Percentiles rank a stretch among this genome's conserved stretches.
These are phyloP conservation scores for Mycena haematopus DNA, from an alignment of 768 basidiomycete genomes.

Conservation along the genomic window DNA sequence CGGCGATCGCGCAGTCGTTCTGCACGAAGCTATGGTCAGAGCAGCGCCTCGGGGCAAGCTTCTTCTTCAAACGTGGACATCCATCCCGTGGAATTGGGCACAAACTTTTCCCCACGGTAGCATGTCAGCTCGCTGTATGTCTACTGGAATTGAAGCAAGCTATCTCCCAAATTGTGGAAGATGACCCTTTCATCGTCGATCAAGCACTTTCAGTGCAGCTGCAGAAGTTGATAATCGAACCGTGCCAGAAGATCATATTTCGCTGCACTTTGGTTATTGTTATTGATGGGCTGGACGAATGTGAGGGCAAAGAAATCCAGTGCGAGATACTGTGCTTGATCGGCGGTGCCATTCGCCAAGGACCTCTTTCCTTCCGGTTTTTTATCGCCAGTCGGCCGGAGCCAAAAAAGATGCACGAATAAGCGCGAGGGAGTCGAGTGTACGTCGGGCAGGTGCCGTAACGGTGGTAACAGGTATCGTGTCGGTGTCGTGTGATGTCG, in stretches of 20 bases:
- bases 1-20: background rate
- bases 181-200: background rate
- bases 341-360: background rate
- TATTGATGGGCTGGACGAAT: background rate
- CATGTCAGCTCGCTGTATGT: background rate
- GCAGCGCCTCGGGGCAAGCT: background rate
- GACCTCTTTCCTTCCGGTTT: conserved; percentile 27
- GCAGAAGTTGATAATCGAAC: background rate
- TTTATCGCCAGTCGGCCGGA: conserved; percentile 39
- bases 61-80: background rate
- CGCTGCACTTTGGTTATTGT: background rate
- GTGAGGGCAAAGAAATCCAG: background rate
- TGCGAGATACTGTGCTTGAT: background rate
- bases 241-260: background rate
- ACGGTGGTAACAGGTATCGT: too few species aligned
- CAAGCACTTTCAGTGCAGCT: background rate
- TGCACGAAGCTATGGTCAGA: background rate
- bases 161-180: background rate
- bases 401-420: background rate
- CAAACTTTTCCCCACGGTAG: background rate
- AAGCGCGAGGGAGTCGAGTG: too few species aligned
- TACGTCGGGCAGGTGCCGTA: too few species aligned
- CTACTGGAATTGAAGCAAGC: background rate
- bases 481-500: too few species aligned
- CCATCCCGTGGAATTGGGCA: background rate